A percentile compares a stretch with the other conserved stretches of the same genome.
Conservation (phyloP, 768 basidiomycete species). For the Leccinum subgranulosum region DNA sequence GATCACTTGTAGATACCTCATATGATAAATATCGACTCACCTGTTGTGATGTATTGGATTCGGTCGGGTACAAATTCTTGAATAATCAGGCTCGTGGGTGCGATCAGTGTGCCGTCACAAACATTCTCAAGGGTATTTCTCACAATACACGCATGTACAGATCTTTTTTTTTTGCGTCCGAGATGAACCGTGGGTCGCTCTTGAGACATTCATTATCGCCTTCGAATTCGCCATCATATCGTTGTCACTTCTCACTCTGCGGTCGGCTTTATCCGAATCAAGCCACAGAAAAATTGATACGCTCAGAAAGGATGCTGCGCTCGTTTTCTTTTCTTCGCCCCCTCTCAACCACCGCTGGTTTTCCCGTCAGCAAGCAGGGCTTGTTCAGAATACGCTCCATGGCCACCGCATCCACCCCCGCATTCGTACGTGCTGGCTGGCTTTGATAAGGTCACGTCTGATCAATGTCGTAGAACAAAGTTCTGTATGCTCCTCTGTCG, state of each 20-base stretch:
- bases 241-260: not conserved
- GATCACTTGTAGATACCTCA: not conserved
- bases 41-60: not conserved
- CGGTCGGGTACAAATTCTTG: not conserved
- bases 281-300: constrained; percentile 14
- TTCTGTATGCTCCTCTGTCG: constrained; percentile 81
- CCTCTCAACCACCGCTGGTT: constrained; percentile 17
- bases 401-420: constrained; percentile 57
- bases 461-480: constrained; percentile 68
- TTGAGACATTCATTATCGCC: not conserved
- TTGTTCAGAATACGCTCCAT: constrained; percentile 42
- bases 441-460: not conserved
- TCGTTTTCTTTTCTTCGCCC: constrained; percentile 28
- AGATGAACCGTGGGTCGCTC: not conserved
- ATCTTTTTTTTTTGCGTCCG: not conserved
- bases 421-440: constrained; percentile 47
- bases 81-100: not conserved
- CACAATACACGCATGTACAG: not conserved
- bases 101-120: not conserved
- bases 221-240: not conserved
- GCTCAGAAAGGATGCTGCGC: constrained; percentile 28
- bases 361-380: constrained; percentile 21
- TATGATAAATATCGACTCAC: not conserved
- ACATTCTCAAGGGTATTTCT: not conserved
- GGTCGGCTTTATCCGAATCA: constrained; percentile 24